Evolutionary conservation across 208 protist genomes (phyloP).

Genomic region (Crithidia acanthocephali): DNA sequence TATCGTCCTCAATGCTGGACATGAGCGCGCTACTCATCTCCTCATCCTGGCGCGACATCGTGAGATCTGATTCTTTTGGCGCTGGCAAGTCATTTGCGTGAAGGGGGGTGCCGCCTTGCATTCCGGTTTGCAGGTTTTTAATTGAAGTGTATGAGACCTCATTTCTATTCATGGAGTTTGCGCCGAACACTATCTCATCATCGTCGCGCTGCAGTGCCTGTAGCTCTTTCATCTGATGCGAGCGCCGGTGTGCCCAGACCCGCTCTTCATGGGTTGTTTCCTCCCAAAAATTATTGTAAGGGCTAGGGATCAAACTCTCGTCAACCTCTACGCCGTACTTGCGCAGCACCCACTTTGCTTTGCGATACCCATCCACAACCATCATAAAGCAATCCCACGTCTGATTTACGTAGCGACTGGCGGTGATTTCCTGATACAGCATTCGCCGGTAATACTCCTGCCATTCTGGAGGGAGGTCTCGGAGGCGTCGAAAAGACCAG

Average conservation of each 20-base stretch:
- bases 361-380: slow-evolving; percentile 89
- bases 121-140: slow-evolving; percentile 79
- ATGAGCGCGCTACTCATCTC: slow-evolving; percentile 91
- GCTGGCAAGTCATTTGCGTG: slow-evolving; percentile 83
- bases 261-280: slow-evolving; percentile 90
- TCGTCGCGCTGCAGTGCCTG: slow-evolving; percentile 87
- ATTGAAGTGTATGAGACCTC: slow-evolving; percentile 67
- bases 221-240: slow-evolving; percentile 89
- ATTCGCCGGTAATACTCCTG: slow-evolving; percentile 88
- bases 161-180: slow-evolving; percentile 66
- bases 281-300: slow-evolving; percentile 94
- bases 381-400: slow-evolving; percentile 93
- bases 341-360: slow-evolving; percentile 84
- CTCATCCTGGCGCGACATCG: slow-evolving; percentile 75
- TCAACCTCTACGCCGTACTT: slow-evolving; percentile 82
- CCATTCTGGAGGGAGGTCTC: slow-evolving; percentile 84
- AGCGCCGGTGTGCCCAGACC: slow-evolving; percentile 86
- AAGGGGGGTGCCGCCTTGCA: slow-evolving; percentile 85
- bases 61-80: slow-evolving; percentile 73
- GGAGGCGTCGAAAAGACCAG: slow-evolving; percentile 79
- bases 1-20: slow-evolving; percentile 91
- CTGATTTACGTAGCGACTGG: slow-evolving; percentile 82
- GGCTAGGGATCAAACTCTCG: slow-evolving; percentile 77
- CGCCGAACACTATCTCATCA: slow-evolving; percentile 81
- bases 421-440: slow-evolving; percentile 82